Evolutionary conservation across 768 basidiomycete genomes (phyloP), one percentile per base, ranked within the genome.

Genomic region (Thelephora ganbajun): DNA sequence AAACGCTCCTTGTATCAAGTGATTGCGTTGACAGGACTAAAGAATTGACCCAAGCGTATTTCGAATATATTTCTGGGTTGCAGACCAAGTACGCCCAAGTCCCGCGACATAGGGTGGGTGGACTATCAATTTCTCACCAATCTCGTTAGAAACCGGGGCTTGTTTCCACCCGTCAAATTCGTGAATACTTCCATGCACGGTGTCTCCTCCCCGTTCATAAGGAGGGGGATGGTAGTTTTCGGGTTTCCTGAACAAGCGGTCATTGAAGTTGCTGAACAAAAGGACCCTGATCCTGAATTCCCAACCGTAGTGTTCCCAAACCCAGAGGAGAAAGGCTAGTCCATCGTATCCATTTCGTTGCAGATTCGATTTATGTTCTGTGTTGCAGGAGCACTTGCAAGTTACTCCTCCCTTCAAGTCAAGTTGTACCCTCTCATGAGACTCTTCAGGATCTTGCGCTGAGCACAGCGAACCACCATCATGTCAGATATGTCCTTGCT

Each of bases 101-200:
- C 26, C 26, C 9, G 4, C 26, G 26, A 30, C 9, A 9, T 30
- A 9, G 26, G 9, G 26, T 30, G 26, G 26, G 9, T 30, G 9
- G n/a, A n/a, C n/a, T n/a, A 30, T 30, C 26, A 9, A 4, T 30
- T 30, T 30, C 9, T 30, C 4, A 30, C 26, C 5, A 30, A 4
- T 30, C 5, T 30, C 9, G 26, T 30, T 9, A 30, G 26, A 30
- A 30, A 30, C 26, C 26, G 26, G 9, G 26, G 9, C 26, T 30
- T 30, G 26, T 30, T 55, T 5, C 57, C 64, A 1, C 34, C 63
- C 4, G 49, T 80, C 51, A 74, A 69, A 54, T 87, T 92, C 54
- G 83, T 88, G 16, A 88, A 89, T 57, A 93, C 91, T 0, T 83
- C 89, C 0, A 81, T 93, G 83, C 90, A 93, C 55, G 90, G 90